phyloP scores from a whole-genome alignment of 805 yeast species.

The Hanseniaspora taiwanica region DNA sequence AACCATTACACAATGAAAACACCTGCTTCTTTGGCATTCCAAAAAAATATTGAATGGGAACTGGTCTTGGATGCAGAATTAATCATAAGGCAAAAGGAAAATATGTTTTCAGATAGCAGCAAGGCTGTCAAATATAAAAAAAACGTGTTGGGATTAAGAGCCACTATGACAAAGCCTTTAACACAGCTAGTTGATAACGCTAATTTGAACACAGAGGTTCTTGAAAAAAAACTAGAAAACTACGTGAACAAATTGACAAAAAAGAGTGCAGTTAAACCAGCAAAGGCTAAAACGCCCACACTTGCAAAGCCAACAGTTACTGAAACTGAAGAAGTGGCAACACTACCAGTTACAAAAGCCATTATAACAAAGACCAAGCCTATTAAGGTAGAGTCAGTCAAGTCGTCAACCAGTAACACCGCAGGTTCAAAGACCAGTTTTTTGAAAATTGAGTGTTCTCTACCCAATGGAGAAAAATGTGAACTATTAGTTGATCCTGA shows the following conservation, averaged over 20 bases:
- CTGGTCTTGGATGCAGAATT: constrained; percentile 45
- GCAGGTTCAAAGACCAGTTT: background rate
- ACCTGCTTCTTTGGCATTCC: constrained; percentile 10
- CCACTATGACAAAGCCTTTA: constrained; percentile 12
- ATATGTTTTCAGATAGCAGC: constrained; percentile 9
- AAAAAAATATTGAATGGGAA: constrained; percentile 53
- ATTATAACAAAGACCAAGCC: too few relatives aligned
- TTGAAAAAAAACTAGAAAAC: constrained; percentile 10
- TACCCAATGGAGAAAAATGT: background rate
- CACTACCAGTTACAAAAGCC: too few relatives aligned
- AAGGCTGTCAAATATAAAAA: constrained; percentile 11
- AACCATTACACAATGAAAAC: constrained; percentile 7
- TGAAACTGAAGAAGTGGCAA: too few relatives aligned
- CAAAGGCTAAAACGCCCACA: background rate
- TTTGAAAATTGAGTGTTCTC: background rate
- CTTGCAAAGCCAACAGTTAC: background rate
- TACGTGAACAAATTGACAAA: constrained; percentile 5
- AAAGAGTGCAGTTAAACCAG: background rate
- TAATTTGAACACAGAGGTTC: constrained; percentile 1
- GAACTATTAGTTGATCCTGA: background rate
- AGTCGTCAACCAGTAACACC: too few relatives aligned
- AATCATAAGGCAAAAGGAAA: constrained; percentile 38
- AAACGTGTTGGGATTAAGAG: constrained; percentile 12
- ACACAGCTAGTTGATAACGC: constrained; percentile 10
- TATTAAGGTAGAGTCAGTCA: too few relatives aligned